Evolutionary conservation across 208 protist genomes (phyloP), one percentile per base, ranked within the genome.

Genomic region (Herpetomonas samuelpessoai): DNA sequence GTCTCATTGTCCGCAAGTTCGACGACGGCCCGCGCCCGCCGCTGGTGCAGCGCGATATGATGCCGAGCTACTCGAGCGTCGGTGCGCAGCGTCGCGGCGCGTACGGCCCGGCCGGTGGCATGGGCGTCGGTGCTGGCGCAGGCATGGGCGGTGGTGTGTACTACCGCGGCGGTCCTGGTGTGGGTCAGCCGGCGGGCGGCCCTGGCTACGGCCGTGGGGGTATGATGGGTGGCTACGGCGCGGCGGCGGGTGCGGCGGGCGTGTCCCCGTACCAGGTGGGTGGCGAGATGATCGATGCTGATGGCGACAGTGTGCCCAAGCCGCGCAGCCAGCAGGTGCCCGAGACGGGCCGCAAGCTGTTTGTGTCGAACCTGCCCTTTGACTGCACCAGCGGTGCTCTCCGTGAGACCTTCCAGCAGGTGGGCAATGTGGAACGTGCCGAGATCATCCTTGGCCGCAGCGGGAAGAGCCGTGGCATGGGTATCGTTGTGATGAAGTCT

Each of bases 281-380:
- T 30, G 27, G 35, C 24, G 60, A 61, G 21, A 68, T 68, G 59
- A 57, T 63, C n/a, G 71, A 78, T 47, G 58, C 63, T 18, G 41
- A 67, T 44, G 56, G 49, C 44, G 76, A 82, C 41, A 61, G 61
- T 26, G 68, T 90, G 27, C 85, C 85, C 22, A 92, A 88, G 71
- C 85, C 85, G n/a, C 80, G 85, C 65, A 92, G 85, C 52, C 74
- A 84, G 65, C 85, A 88, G 65, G 68, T 83, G 30, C 65, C 67
- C 18, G 81, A 86, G 66, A 71, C 73, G 24, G 80, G 81, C 46
- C 85, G 85, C 31, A 81, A 80, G 65, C 68, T 93, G 3, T 93
- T 88, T 62, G 81, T 93, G 50, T 85, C 76, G 21, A 93, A 93
- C 65, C 64, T 93, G 2, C 86, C 86, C n/a, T 89, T 88, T 49